phyloP scores from a whole-genome alignment of 192 early-diverging fungal genomes.

The Coemansia sp. region DNA sequence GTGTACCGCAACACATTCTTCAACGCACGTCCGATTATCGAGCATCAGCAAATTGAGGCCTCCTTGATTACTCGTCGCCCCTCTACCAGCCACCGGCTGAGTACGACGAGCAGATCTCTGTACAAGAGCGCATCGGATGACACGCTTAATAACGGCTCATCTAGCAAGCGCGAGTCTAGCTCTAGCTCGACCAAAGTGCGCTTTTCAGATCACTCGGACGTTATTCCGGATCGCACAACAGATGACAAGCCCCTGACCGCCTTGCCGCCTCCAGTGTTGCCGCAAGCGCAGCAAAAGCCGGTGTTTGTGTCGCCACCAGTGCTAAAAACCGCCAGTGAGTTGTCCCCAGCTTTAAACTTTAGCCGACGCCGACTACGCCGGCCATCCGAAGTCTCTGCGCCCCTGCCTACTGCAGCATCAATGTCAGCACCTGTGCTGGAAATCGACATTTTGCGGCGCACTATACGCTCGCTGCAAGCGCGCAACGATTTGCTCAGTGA shows the following conservation, averaged over 20 bases:
- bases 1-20: slow-evolving; percentile 49
- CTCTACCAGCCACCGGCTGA: background rate
- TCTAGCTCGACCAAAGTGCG: slow-evolving; percentile 5
- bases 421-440: slow-evolving; percentile 10
- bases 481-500: slow-evolving; percentile 44
- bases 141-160: slow-evolving; percentile 16
- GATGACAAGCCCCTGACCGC: background rate
- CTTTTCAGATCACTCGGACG: slow-evolving; percentile 4
- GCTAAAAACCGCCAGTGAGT: background rate
- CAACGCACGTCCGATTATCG: slow-evolving; percentile 24
- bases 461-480: slow-evolving; percentile 25
- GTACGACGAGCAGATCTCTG: background rate
- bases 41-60: slow-evolving; percentile 21
- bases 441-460: slow-evolving; percentile 20
- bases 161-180: background rate
- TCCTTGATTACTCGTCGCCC: slow-evolving; percentile 6
- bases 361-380: background rate
- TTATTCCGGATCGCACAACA: slow-evolving; percentile 5
- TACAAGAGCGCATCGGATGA: slow-evolving; percentile 31
- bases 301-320: slow-evolving; percentile 6
- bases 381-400: slow-evolving; percentile 13
- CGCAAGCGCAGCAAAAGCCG: background rate
- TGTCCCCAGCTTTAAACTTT: slow-evolving; percentile 1
- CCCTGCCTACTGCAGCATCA: background rate
- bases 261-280: background rate